These are phyloP conservation scores for Paramecium sexaurelia DNA, from an alignment of 73 alveolate genomes.

Conservation along the genomic window DNA sequence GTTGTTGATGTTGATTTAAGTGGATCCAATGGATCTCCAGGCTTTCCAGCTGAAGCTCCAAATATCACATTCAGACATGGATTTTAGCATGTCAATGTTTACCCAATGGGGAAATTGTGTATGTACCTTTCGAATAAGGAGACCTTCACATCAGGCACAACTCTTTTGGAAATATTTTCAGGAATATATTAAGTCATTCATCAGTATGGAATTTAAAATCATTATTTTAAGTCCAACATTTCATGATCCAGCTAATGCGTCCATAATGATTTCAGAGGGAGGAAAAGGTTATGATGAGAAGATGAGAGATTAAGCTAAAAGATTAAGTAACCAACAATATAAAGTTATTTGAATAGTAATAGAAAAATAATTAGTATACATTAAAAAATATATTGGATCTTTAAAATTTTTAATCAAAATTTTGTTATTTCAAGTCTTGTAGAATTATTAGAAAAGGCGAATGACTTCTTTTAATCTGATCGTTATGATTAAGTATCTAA, in stretches of 20 bases:
- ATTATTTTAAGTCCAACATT: background rate
- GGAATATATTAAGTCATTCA: constrained; percentile 42
- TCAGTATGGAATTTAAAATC: background rate
- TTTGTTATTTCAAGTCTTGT: constrained; percentile 24
- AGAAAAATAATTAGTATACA: background rate
- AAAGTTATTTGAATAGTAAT: background rate
- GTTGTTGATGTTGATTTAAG: constrained; percentile 32
- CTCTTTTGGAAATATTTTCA: constrained; percentile 17
- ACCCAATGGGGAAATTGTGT: constrained; percentile 49
- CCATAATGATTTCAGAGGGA: background rate
- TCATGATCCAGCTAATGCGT: constrained; percentile 52
- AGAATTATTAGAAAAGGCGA: background rate
- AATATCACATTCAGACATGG: constrained; percentile 14
- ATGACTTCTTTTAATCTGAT: background rate
- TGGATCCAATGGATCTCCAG: background rate
- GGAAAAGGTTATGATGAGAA: constrained; percentile 54
- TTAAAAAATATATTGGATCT: no score
- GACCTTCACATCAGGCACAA: constrained; percentile 34
- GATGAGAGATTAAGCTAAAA: constrained; percentile 46
- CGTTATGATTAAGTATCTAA: background rate
- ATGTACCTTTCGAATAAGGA: constrained; percentile 29
- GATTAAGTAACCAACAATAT: background rate
- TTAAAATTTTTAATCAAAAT: background rate
- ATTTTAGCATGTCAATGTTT: constrained; percentile 47
- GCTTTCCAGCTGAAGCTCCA: constrained; percentile 39